Conservation (phyloP, 768 basidiomycete genomes). For the Clavulina sp. region DNA sequence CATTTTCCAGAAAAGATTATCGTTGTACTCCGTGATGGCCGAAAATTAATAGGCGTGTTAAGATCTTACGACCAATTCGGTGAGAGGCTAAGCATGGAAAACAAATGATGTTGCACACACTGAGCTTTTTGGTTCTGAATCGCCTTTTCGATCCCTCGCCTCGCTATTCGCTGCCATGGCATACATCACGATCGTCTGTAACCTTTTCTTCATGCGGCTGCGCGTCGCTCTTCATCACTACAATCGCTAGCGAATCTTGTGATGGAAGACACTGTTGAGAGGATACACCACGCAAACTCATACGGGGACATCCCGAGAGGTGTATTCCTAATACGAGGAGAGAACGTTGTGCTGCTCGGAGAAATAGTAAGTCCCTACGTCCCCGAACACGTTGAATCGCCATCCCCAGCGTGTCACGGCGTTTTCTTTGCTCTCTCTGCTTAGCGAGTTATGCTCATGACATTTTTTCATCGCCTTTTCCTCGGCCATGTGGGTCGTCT, state of each 20-base stretch:
- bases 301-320: slow-evolving; percentile 83
- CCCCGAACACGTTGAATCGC: no score
- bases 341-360: slow-evolving; percentile 93
- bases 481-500: no score
- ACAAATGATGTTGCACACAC: background rate
- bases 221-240: background rate
- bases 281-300: slow-evolving; percentile 75
- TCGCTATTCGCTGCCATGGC: background rate
- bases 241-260: slow-evolving; percentile 73
- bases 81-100: slow-evolving; percentile 23
- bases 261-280: slow-evolving; percentile 86
- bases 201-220: background rate
- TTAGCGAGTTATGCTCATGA: slow-evolving; percentile 6
- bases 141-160: background rate
- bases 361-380: slow-evolving; percentile 70
- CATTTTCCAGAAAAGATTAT: slow-evolving; percentile 80
- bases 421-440: background rate
- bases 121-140: background rate
- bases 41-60: slow-evolving; percentile 90
- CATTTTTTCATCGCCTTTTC: background rate
- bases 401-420: no score
- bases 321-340: slow-evolving; percentile 87
- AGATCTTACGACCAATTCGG: slow-evolving; percentile 98
- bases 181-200: slow-evolving; percentile 4
- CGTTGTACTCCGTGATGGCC: slow-evolving; percentile 86